phyloP scores from a whole-genome alignment of 495 filamentous ascomycete genomes.

The Daldinia decipiens region DNA sequence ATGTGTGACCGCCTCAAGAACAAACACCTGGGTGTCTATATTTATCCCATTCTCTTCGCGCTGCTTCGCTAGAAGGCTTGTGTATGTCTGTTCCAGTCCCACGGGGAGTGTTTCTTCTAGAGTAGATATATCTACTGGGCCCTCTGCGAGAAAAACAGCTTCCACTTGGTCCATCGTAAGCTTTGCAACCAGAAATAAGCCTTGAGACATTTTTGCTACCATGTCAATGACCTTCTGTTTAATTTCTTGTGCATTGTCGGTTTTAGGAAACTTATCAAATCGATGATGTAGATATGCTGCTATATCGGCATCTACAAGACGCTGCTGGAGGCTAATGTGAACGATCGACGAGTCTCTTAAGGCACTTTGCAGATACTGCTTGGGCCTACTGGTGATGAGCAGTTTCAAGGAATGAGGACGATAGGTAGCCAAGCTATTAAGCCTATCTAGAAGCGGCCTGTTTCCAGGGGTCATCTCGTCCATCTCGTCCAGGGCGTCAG shows the following conservation, averaged over 20 bases:
- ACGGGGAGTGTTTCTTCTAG: not conserved
- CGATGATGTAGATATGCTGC: not conserved
- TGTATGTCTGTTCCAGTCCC: not conserved
- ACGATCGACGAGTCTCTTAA: not conserved
- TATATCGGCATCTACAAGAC: conserved; percentile 1
- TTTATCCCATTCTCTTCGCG: not conserved
- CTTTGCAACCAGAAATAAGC: not conserved
- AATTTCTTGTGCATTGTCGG: not conserved
- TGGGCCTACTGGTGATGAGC: not conserved
- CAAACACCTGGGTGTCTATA: not conserved
- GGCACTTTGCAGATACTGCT: not conserved
- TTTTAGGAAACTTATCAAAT: not conserved
- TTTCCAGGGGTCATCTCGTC: not conserved
- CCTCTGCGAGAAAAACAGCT: not conserved
- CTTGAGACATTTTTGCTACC: conserved; percentile 3
- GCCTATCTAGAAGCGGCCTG: not conserved
- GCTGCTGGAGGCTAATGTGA: not conserved
- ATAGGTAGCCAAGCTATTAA: not conserved
- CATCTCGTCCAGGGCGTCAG: not conserved
- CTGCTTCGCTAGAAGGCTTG: not conserved
- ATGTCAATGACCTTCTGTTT: not conserved
- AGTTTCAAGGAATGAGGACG: not conserved
- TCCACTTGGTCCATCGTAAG: conserved; percentile 4
- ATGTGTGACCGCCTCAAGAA: not conserved
- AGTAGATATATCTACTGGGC: not conserved